Conservation (phyloP, 805 yeast species). For the Saccharomycopsis sp. region DNA sequence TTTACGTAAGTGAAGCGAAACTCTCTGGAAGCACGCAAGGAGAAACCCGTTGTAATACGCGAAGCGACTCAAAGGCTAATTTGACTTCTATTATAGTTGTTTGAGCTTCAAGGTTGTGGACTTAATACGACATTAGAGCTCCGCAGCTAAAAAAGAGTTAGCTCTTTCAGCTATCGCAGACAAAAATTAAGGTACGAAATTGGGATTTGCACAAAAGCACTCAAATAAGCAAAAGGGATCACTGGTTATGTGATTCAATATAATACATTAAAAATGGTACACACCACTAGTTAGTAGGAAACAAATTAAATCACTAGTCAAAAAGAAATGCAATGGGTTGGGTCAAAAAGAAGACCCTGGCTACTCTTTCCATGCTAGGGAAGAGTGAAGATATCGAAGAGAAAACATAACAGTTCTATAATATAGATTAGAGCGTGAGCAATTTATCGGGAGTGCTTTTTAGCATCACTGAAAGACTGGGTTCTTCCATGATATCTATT, state of each 20-base stretch:
- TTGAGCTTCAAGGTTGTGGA: no score
- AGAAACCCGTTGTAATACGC: no score
- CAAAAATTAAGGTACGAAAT: no score
- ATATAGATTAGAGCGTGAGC: not conserved
- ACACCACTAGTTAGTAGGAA: not conserved
- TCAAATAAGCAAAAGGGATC: no score
- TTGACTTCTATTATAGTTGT: no score
- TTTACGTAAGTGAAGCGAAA: no score
- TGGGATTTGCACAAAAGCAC: not conserved
- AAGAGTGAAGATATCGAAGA: not conserved
- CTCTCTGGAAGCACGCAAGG: no score
- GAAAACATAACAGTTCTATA: not conserved
- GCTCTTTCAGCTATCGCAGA: no score
- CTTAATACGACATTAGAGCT: no score
- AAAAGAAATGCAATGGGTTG: not conserved
- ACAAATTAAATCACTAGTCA: not conserved
- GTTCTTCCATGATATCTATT: slow-evolving; percentile 21
- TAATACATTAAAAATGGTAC: not conserved
- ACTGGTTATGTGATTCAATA: not conserved
- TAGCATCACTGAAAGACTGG: slow-evolving; percentile 20
- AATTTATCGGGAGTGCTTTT: slow-evolving; percentile 1
- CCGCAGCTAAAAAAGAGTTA: no score
- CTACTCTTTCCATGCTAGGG: not conserved
- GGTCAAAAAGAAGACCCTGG: not conserved
- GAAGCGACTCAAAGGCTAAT: no score